Conservation (phyloP, 805 yeast genomes). For the Tetrapisispora pingtungensis region DNA sequence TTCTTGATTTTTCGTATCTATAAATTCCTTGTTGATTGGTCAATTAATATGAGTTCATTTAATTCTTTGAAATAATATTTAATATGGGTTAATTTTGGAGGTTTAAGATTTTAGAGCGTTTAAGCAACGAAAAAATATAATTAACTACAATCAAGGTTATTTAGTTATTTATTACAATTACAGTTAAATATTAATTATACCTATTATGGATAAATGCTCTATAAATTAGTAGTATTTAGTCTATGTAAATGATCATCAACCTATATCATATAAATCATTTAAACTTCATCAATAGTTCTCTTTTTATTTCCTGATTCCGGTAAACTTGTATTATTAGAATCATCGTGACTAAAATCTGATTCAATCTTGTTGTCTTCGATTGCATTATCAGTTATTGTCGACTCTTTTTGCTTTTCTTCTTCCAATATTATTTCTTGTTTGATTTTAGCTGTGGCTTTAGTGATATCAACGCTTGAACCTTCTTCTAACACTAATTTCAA, state of each 20-base stretch:
- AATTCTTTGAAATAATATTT: no score
- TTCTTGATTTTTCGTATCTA: no score
- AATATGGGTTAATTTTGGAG: no score
- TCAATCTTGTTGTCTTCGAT: not conserved
- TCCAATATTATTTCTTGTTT: slow-evolving; percentile 5
- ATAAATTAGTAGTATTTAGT: no score
- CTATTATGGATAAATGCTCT: not conserved
- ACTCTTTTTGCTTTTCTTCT: slow-evolving; percentile 1
- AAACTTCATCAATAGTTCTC: slow-evolving; percentile 11
- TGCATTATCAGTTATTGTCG: not conserved
- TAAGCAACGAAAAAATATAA: no score
- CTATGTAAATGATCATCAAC: no score
- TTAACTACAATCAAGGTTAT: no score
- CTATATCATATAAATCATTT: not conserved
- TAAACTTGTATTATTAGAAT: not conserved
- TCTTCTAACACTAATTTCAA: slow-evolving; percentile 43
- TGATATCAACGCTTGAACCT: slow-evolving; percentile 34
- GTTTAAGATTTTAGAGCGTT: no score
- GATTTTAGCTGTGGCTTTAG: slow-evolving; percentile 21
- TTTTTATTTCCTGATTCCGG: slow-evolving; percentile 2
- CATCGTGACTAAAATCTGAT: not conserved
- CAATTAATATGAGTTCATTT: no score
- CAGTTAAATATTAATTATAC: not conserved
- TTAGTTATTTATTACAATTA: no score
- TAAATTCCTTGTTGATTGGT: no score